Conservation (phyloP, 2,329 filamentous ascomycete species). For the Westerdykella ornata region DNA sequence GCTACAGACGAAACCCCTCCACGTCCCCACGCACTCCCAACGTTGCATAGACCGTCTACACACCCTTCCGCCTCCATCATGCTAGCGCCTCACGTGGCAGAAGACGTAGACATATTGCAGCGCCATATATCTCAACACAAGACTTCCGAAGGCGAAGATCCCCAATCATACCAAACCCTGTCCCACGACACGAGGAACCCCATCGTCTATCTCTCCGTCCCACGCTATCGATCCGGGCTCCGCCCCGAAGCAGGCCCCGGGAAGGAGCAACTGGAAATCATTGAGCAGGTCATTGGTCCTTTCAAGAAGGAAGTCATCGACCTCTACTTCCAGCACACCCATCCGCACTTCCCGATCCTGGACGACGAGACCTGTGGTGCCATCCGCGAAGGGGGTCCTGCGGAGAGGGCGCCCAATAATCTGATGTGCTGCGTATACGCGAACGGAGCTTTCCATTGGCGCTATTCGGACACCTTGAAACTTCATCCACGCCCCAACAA, state of each 20-base stretch:
- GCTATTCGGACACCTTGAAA: conserved; percentile 31
- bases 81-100: conserved; percentile 37
- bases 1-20: conserved; percentile 11
- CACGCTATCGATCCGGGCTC: conserved; percentile 45
- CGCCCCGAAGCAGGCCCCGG: conserved; percentile 31
- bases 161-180: conserved; percentile 46
- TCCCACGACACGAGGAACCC: conserved; percentile 40
- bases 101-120: conserved; percentile 38
- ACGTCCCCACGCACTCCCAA: conserved; percentile 20
- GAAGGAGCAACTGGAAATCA: conserved; percentile 36
- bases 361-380: conserved; percentile 35
- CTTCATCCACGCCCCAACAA: conserved; percentile 34
- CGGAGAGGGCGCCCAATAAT: conserved; percentile 29
- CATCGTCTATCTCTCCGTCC: conserved; percentile 43
- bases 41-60: conserved; percentile 25
- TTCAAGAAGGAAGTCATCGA: conserved; percentile 37
- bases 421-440: conserved; percentile 38
- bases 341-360: conserved; percentile 37
- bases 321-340: conserved; percentile 41
- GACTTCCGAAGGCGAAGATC: conserved; percentile 15
- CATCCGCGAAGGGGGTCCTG: conserved; percentile 29
- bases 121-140: conserved; percentile 34
- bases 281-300: conserved; percentile 38
- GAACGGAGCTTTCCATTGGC: conserved; percentile 35
- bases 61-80: conserved; percentile 36